Base-by-base conservation (phyloP, 192 early-diverging fungal genomes). In the Coemansia sp. region DNA sequence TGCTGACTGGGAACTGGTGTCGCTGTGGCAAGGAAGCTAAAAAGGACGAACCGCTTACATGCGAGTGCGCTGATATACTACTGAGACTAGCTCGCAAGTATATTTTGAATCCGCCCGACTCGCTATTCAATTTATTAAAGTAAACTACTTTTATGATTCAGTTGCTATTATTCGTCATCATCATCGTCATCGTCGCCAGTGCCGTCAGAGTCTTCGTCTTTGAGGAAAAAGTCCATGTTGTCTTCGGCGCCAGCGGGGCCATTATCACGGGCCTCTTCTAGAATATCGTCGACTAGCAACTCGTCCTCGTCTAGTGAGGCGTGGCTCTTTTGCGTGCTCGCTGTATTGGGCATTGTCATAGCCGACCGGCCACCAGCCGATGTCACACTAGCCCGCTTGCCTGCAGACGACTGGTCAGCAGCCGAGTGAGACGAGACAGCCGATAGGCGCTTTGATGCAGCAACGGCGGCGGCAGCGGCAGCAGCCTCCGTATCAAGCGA, bases 171-270 rank as follows among this genome's bases (percentile, higher is more conserved):
- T 20, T 55, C 26, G 5, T 57, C 53, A 1, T 65, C 26, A 24
- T 67, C 61, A 2, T 48, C 67, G 16, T 62, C 39, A 9, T 62
- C 59, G 21, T 71, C 63, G 33, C 69, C 71, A 35, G 51, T 65
- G 35, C 70, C 76, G 23, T 78, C 76, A 28, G 70, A 73, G 20
- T 73, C 71, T 55, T 78, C 76, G 33, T 76, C 74, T 46, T 79
- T 74, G 5, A 79, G 59, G 67, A 79, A 79, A 55, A 63, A 79
- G 48, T 79, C 77, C 71, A 79, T 79, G 48, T 67, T 71, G 55
- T 58, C 51, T 4, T 67, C 62, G 10, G 26, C 42, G 26, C 13
- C 42, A 37, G 11, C 57, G 18, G 35, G 1, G 33, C 9, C 23
- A 1, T 31, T 28, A 28, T 70, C 66, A 35, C 55, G 48, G 5